Percentiles rank a stretch among this genome's conserved stretches.
Evolutionary conservation across 345 rosid species (phyloP).

Genomic region (Arabis hirsuta): DNA sequence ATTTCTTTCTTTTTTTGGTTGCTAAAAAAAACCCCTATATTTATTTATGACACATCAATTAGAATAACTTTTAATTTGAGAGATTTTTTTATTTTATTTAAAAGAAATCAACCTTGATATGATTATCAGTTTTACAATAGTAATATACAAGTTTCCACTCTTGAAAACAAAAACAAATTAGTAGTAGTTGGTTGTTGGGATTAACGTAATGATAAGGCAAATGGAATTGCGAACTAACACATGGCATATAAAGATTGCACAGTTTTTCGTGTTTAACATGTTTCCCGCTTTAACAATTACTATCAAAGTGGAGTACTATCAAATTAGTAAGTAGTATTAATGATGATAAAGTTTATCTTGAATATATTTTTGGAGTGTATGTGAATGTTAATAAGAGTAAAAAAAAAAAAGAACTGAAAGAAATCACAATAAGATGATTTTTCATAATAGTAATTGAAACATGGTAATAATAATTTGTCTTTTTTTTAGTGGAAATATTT

Average conservation of each 20-base stretch:
- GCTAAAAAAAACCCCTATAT: background rate
- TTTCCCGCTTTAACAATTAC: background rate
- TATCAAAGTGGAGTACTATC: background rate
- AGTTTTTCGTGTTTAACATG: background rate
- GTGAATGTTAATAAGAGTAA: no score
- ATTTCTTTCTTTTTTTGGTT: no score
- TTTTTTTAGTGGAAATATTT: no score
- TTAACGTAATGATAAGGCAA: background rate
- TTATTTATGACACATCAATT: background rate
- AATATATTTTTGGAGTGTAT: no score
- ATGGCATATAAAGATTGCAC: slow-evolving; percentile 7
- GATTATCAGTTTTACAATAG: background rate
- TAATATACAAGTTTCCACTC: background rate
- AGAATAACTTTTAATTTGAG: background rate
- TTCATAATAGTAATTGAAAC: no score
- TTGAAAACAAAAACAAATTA: background rate
- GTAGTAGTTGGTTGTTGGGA: background rate
- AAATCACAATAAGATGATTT: no score
- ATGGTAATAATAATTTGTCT: no score
- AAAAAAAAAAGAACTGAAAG: no score
- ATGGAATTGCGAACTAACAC: background rate
- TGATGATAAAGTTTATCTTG: no score
- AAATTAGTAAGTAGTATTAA: no score
- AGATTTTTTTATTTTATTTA: background rate
- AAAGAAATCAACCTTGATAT: background rate